Evolutionary conservation across 192 early-diverging fungal species (phyloP).

Genomic region (Backusella luteola): DNA sequence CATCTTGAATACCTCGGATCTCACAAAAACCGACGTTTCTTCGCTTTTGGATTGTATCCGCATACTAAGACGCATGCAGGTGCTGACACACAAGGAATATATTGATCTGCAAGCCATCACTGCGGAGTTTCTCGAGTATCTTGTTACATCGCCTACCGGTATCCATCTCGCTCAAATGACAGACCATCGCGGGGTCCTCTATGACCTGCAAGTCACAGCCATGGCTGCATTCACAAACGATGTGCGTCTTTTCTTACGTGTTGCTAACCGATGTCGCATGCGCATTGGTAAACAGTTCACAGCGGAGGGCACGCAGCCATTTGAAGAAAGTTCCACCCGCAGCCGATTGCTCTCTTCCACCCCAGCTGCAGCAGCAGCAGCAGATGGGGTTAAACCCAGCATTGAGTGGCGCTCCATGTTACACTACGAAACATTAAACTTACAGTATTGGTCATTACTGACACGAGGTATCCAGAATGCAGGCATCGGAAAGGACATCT

Average conservation of each 20-base stretch:
- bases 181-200: slow-evolving; percentile 56
- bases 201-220: slow-evolving; percentile 53
- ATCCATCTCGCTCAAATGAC: slow-evolving; percentile 50
- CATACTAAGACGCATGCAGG: slow-evolving; percentile 46
- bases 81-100: slow-evolving; percentile 58
- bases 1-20: slow-evolving; percentile 39
- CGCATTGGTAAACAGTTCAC: slow-evolving; percentile 60
- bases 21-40: slow-evolving; percentile 48
- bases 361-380: neutral
- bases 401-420: slow-evolving; percentile 18
- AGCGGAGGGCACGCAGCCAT: slow-evolving; percentile 31
- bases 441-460: slow-evolving; percentile 59
- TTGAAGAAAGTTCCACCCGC: slow-evolving; percentile 13
- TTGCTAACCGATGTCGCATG: slow-evolving; percentile 59
- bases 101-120: slow-evolving; percentile 49
- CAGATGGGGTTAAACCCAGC: neutral
- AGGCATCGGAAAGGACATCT: slow-evolving; percentile 50
- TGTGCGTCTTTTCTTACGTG: slow-evolving; percentile 49
- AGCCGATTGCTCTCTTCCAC: neutral
- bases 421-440: slow-evolving; percentile 48
- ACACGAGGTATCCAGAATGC: slow-evolving; percentile 52
- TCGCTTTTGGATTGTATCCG: slow-evolving; percentile 53
- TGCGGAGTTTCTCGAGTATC: slow-evolving; percentile 51
- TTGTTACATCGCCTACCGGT: slow-evolving; percentile 53
- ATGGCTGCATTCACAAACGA: slow-evolving; percentile 58